Evolutionary conservation across 73 alveolate genomes (phyloP).

Genomic region (Paramecium sonneborni): DNA sequence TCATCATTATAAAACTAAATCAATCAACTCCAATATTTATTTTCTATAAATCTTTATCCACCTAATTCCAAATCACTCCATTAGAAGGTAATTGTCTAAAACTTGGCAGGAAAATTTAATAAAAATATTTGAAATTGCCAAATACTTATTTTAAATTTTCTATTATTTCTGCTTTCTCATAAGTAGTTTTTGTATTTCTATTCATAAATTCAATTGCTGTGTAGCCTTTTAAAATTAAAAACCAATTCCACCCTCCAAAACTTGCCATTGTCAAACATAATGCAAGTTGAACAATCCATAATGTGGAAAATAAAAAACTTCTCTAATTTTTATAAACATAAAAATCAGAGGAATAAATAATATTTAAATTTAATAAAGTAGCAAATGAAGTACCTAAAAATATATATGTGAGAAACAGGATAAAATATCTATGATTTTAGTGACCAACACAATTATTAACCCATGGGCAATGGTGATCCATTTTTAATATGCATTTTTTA

Average conservation of each 20-base stretch:
- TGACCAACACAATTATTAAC: slow-evolving; percentile 89
- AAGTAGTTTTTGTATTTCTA: not conserved
- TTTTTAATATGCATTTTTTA: slow-evolving; percentile 77
- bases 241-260: slow-evolving; percentile 85
- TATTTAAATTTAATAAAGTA: slow-evolving; percentile 63
- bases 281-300: slow-evolving; percentile 58
- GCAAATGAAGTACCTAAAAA: slow-evolving; percentile 64
- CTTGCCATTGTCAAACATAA: slow-evolving; percentile 62
- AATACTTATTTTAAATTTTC: slow-evolving; percentile 4
- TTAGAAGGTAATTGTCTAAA: slow-evolving; percentile 22
- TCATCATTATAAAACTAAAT: not conserved
- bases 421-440: slow-evolving; percentile 81
- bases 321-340: not conserved
- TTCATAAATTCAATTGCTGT: slow-evolving; percentile 80
- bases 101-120: slow-evolving; percentile 28
- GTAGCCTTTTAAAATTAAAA: slow-evolving; percentile 71
- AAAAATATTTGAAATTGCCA: not conserved
- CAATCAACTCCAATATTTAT: not conserved
- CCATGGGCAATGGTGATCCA: slow-evolving; percentile 96
- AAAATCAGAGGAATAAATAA: not conserved
- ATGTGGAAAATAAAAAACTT: slow-evolving; percentile 10
- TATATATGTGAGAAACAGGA: slow-evolving; percentile 75
- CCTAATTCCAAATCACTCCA: slow-evolving; percentile 6
- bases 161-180: not conserved
- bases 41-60: not conserved